Percentiles rank a stretch among this genome's conserved stretches.
These are phyloP conservation scores for Ziziphus jujuba DNA, from an alignment of 306 rosid genomes.

Conservation along the genomic window DNA sequence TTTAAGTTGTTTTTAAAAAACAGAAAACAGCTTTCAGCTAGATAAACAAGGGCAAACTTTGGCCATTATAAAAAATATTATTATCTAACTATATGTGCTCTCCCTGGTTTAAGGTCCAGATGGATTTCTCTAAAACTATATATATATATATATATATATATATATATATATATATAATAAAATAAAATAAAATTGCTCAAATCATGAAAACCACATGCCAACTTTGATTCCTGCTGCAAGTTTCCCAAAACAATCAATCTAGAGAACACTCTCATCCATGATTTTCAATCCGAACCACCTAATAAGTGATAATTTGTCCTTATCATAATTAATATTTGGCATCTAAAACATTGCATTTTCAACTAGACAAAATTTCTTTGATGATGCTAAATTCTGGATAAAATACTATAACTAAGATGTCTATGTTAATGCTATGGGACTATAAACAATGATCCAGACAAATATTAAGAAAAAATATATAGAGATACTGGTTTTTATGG, in stretches of 20 bases:
- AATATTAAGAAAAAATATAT: constrained; percentile 1
- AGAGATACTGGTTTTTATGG: constrained; percentile 37
- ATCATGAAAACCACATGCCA: constrained; percentile 42
- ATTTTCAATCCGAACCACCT: constrained; percentile 20
- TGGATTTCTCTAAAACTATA: constrained; percentile 10
- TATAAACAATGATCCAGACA: constrained; percentile 27
- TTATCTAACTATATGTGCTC: constrained; percentile 10
- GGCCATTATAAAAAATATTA: too few species aligned
- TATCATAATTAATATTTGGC: constrained; percentile 6
- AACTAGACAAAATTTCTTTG: not conserved
- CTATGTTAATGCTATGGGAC: constrained; percentile 11
- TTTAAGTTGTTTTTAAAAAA: too few species aligned
- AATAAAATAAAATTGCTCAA: constrained; percentile 17
- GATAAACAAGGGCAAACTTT: too few species aligned
- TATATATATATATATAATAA: too few species aligned
- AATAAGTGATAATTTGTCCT: constrained; percentile 18
- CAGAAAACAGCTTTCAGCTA: too few species aligned
- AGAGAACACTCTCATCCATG: constrained; percentile 18
- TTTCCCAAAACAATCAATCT: constrained; percentile 14
- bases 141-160: too few species aligned
- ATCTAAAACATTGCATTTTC: not conserved
- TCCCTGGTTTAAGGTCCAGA: not conserved
- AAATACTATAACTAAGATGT: too few species aligned
- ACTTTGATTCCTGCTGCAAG: constrained; percentile 28
- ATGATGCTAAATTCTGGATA: not conserved